Base-by-base conservation (phyloP, 2,329 filamentous ascomycete genomes). In the Trichoderma sp. region DNA sequence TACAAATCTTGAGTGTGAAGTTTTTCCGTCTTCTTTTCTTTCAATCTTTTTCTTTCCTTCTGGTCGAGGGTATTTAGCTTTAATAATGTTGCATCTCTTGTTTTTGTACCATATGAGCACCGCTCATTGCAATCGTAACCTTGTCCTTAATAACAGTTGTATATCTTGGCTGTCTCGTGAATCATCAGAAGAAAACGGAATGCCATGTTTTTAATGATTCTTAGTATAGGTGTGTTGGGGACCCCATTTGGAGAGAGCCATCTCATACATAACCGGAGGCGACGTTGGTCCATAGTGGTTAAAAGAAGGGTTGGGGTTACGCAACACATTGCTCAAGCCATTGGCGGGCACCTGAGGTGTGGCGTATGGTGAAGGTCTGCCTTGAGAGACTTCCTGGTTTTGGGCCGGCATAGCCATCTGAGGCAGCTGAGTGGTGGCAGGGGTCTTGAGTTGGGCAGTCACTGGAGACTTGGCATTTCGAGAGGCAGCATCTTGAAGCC, bases 221-320 rank as follows among this genome's bases (percentile, higher is more conserved):
- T 81, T 77, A 85, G 75, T 84, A 85, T 74, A 86, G 78, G 70
- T 85, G 80, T 64, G 84, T 82, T 24, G 82, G 79, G 74, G 85
- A 85, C 36, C 81, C 75, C 74, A 86, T 79, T 11, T 82, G 80
- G 1, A 81, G 79, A 53, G 81, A 4, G 84, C 83, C 30, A 85
- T 84, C 26, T 84, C 84, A 73, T 87, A 87, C 47, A 82, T 79
- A 15, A 80, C 81, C 51, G 78, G 80, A 36, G 71, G 60, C 9
- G 63, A 43, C n/a, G 85, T 83, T 58, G 83, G 81, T 47, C 86
- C 85, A 72, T 84, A 86, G 76, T 86, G 82, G 36, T 82, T 82
- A 73, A 86, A 87, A 53, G 74, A 70, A 15, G 76, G 62, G 30
- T 82, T 79, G 8, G 76, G 63, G 39, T 82, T 79, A 7, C 79